Evolutionary conservation across 495 filamentous ascomycete genomes (phyloP), one percentile per base, ranked within the genome.

Genomic region (Friedmanniomyces endolithicus): DNA sequence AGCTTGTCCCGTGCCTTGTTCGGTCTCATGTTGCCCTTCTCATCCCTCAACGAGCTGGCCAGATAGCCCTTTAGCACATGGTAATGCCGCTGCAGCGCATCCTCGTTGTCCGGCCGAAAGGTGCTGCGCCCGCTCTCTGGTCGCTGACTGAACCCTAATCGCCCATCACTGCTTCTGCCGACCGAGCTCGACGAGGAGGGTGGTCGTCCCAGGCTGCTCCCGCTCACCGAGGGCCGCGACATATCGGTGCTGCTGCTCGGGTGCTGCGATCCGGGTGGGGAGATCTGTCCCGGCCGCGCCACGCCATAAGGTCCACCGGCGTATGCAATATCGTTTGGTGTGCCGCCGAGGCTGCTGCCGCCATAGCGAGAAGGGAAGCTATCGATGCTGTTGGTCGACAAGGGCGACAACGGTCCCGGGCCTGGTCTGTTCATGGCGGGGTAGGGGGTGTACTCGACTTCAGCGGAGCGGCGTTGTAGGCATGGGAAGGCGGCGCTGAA

Each of bases 1-100:
- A 97, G 74, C 72, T 98, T 98, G 69, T 96, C 92, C 48, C 88
- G 79, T 39, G 92, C 92, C 67, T 85, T 84, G 69, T 90, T 94
- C 24, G 87, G 83, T 60, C 82, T 80, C 35, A 80, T 78, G 57
- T 81, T 83, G 23, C 78, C 75, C 56, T 84, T 81, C 60, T 90
- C 86, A 65, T 92, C 84, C 57, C 78, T 78, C 37, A 86, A 74
- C 1, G 81, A 78, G 17, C 78, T 75, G 19, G 77, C 77, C 24
- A 98, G 75, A 61, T 87, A 95, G 64, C 79, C 76, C 67, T 81
- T 86, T 52, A 98, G 74, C 1, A 86, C 78, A 22, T 79, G 65
- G 70, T 95, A 94, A 69, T 97, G 92, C 63, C 89, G 82, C 12
- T 78, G 76, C 25, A 98, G 69, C 27, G 77, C 71, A 44, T 86